These are phyloP conservation scores for Yarrowia hollandica DNA, from an alignment of 805 yeast species.

Conservation along the genomic window DNA sequence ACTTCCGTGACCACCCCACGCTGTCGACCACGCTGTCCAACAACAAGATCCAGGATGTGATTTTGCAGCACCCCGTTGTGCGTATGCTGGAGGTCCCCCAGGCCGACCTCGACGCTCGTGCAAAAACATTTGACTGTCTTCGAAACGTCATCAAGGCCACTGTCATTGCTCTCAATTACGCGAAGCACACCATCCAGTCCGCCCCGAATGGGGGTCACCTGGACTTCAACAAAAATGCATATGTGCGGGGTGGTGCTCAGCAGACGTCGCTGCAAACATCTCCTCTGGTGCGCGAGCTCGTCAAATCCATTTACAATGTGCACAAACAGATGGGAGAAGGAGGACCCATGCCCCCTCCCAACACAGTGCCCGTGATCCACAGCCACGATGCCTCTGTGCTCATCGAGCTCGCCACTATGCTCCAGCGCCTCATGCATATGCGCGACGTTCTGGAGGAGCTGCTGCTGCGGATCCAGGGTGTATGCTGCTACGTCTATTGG, in stretches of 20 bases:
- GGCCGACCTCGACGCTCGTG: constrained; percentile 37
- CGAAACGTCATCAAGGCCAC: constrained; percentile 27
- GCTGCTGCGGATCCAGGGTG: constrained; percentile 39
- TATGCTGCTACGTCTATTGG: constrained; percentile 41
- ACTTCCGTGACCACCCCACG: constrained; percentile 24
- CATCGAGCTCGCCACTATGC: constrained; percentile 15
- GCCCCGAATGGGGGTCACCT: not conserved
- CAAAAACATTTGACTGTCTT: constrained; percentile 14
- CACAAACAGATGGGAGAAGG: constrained; percentile 12
- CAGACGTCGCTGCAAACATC: constrained; percentile 7
- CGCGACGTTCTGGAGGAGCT: constrained; percentile 37
- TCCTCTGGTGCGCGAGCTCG: constrained; percentile 7
- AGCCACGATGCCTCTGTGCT: constrained; percentile 5
- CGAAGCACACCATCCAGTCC: constrained; percentile 15
- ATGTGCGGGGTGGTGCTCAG: not conserved
- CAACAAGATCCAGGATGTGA: constrained; percentile 38
- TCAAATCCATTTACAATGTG: constrained; percentile 12
- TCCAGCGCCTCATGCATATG: constrained; percentile 13
- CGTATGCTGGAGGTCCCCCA: constrained; percentile 37
- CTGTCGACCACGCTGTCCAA: constrained; percentile 34
- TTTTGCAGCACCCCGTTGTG: constrained; percentile 37
- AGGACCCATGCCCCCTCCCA: constrained; percentile 13
- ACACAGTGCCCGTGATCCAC: constrained; percentile 21
- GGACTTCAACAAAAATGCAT: constrained; percentile 18
- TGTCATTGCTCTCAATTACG: constrained; percentile 23